Base-by-base conservation (phyloP, 148 eudicot genomes). In the Persicaria tinctoria region DNA sequence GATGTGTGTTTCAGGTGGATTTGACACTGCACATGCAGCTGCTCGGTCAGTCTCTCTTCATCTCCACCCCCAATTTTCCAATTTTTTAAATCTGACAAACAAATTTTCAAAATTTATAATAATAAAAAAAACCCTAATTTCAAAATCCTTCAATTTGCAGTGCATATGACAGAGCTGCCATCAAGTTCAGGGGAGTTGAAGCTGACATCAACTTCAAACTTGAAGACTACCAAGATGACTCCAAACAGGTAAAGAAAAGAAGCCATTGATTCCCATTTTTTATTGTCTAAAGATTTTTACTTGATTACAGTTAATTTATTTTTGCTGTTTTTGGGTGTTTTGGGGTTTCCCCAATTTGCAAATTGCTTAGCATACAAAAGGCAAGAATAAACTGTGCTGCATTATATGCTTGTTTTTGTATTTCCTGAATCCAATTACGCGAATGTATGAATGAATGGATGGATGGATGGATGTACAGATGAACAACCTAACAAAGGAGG, bases 1-100 rank as follows among this genome's bases (percentile, higher is more conserved):
- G 70, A 38, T 38, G 46, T 66, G 70, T 44, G 38, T 32, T 32
- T 66, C 70, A 94, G 98, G 98, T 80, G 98, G 98, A 83, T 95
- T 95, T 82, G 98, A 94, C 86, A 94, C 98, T 17, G 98, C 98
- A 68, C 97, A 94, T 80, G 96, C 97, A 51, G 98, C 98, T 74
- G 98, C 98, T 83, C 92, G 98, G 98, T 94, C 47, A 83, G 86
- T 76, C 73, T 14, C 70, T 74, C 48, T 50, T 57, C 51, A 13
- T 79, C 59, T 56, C 47, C 23, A 72, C 51, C 45, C 18, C 32
- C 72, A 69, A 70, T 59, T 55, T 75, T 51, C 78, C 53, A 45
- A 54, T 76, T 17, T 76, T 59, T 63, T 60, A 4, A 13, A 66
- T 38, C 70, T 64, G 7, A 64, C 38, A 32, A 32, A 0, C 38